Conservation (phyloP, 1,139 yeast genomes). For the Blastobotrys ciferrii region DNA sequence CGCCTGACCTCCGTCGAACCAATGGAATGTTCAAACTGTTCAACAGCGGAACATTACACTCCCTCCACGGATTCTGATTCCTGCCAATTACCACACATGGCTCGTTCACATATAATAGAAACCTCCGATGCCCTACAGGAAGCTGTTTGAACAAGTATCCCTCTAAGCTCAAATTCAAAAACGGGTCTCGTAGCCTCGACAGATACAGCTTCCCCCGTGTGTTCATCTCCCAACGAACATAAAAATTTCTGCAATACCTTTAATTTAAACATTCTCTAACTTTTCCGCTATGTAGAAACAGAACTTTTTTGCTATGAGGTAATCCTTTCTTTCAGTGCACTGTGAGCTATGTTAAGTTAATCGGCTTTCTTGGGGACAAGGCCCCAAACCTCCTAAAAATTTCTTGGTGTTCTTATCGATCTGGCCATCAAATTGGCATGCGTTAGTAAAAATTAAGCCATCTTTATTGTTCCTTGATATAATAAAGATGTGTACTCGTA, state of each 20-base stretch:
- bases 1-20: conserved; percentile 82
- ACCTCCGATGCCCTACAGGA: conserved; percentile 47
- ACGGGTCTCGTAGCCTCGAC: conserved; percentile 63
- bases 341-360: no score
- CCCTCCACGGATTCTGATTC: conserved; percentile 94
- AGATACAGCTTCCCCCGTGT: conserved; percentile 30
- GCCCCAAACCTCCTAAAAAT: no score
- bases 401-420: no score
- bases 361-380: no score
- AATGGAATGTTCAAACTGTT: conserved; percentile 59
- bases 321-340: no score
- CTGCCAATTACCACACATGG: conserved; percentile 95
- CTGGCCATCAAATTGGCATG: no score
- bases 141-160: conserved; percentile 68
- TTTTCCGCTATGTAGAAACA: no score
- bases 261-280: no score
- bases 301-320: neutral
- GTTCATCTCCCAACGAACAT: neutral
- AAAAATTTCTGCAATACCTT: no score
- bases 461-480: no score
- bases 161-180: conserved; percentile 76
- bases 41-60: conserved; percentile 64
- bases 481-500: no score
- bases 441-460: no score
- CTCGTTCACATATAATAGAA: conserved; percentile 70